phyloP scores from a whole-genome alignment of 2,329 filamentous ascomycete species.

The Penicillium aurantiogriseum region DNA sequence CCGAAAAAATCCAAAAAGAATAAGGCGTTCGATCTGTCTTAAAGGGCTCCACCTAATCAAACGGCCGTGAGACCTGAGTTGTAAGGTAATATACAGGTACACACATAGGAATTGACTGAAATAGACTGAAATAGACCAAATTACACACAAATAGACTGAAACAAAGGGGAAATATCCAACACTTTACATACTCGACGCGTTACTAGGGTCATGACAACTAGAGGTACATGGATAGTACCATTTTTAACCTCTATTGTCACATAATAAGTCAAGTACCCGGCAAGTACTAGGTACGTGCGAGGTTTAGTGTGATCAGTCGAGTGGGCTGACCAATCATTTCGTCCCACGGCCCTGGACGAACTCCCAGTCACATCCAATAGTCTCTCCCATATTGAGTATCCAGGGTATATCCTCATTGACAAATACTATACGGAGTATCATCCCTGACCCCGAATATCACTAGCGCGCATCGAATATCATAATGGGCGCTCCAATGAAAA shows the following conservation, averaged over 20 bases:
- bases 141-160: not conserved
- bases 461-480: not conserved
- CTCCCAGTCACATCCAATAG: not conserved
- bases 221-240: not conserved
- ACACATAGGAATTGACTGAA: no score
- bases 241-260: fast-evolving
- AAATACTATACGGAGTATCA: not conserved
- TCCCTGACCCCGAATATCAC: not conserved
- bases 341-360: not conserved
- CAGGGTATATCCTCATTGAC: not conserved
- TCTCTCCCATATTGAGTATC: not conserved
- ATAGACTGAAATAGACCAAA: no score
- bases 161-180: not conserved
- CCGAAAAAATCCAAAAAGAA: no score
- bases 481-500: not conserved
- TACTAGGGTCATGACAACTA: not conserved
- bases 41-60: not conserved
- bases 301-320: slow-evolving; percentile 3
- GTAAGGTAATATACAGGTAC: not conserved
- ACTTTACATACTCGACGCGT: not conserved
- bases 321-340: not conserved
- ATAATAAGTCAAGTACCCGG: not conserved
- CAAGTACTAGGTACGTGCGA: not conserved
- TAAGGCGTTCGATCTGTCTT: slow-evolving; percentile 6
- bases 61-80: not conserved